These are phyloP conservation scores for Pezicula rhizophila DNA, from an alignment of 2,329 filamentous ascomycete genomes.

Conservation along the genomic window DNA sequence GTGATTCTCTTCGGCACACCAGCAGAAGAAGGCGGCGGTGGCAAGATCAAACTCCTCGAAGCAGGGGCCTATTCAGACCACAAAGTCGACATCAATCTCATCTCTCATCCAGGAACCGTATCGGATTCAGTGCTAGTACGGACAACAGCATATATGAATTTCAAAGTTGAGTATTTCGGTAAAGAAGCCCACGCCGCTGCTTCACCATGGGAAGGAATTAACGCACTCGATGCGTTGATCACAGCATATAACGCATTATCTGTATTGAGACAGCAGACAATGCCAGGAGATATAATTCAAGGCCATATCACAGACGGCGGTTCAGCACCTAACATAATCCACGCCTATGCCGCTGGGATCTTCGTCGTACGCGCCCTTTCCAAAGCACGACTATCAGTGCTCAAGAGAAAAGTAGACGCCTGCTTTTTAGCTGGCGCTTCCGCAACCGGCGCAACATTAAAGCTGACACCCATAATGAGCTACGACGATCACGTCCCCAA, in stretches of 20 bases:
- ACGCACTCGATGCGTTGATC: conserved; percentile 52
- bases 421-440: conserved; percentile 42
- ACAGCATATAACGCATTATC: conserved; percentile 42
- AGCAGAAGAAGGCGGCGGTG: conserved; percentile 32
- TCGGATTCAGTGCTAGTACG: conserved; percentile 41
- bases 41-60: conserved; percentile 37
- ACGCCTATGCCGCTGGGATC: conserved; percentile 39
- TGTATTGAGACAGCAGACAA: conserved; percentile 49
- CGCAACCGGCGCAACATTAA: conserved; percentile 44
- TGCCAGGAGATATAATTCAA: conserved; percentile 41
- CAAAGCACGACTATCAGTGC: conserved; percentile 32
- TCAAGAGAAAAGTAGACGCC: conserved; percentile 35
- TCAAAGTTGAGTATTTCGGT: conserved; percentile 47
- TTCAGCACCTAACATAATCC: conserved; percentile 49
- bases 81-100: conserved; percentile 31
- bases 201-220: conserved; percentile 53
- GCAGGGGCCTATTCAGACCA: conserved; percentile 36
- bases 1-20: conserved; percentile 32
- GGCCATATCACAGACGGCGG: conserved; percentile 49
- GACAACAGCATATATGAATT: conserved; percentile 43
- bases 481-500: conserved; percentile 54
- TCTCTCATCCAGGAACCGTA: conserved; percentile 31
- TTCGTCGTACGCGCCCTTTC: conserved; percentile 40
- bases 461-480: conserved; percentile 34
- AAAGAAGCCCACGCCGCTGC: conserved; percentile 50